Base-by-base conservation (phyloP, 768 basidiomycete genomes). In the Piloderma croceum region DNA sequence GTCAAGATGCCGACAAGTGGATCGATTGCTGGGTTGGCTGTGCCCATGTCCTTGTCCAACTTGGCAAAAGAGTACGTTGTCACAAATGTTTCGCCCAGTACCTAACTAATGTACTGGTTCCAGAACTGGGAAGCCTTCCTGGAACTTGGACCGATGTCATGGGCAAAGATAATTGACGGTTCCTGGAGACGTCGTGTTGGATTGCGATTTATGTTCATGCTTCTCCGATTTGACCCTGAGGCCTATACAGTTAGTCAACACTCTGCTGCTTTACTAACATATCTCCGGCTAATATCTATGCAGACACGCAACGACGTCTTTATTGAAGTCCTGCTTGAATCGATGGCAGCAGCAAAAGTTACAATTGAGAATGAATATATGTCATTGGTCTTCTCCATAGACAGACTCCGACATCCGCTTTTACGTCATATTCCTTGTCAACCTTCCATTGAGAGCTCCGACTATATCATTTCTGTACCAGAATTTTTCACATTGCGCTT, bases 21-120 rank as follows among this genome's bases (percentile, higher is more conserved):
- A 68, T 87, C 23, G 74, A 77, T 40, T 82, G 80, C 49, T 91
- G 87, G 85, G 67, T 84, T 6, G 76, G 79, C 4, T 88, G 82
- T 48, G 78, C 76, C 1, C 69, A 69, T 41, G 69, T 89, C 13
- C 51, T 80, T 12, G 71, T 83, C 5, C 72, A 74, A 47, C 75
- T 77, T 42, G 56, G 63, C 17, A 44, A 64, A 41, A 61, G 63
- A 51, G 77, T 79, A 13, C 22, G 59, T 43, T 24, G 24, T 36
- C 5, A 34, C 36, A n/a, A n/a, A n/a, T n/a, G n/a, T n/a, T n/a
- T n/a, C n/a, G n/a, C n/a, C n/a, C n/a, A n/a, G n/a, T n/a, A n/a
- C n/a, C n/a, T n/a, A n/a, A n/a, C n/a, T n/a, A n/a, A n/a, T n/a
- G n/a, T n/a, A n/a, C n/a, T n/a, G n/a, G n/a, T n/a, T n/a, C n/a